These are phyloP conservation scores for Aspergillus pseudoterreus DNA, from an alignment of 2,329 filamentous ascomycete genomes.

Conservation along the genomic window DNA sequence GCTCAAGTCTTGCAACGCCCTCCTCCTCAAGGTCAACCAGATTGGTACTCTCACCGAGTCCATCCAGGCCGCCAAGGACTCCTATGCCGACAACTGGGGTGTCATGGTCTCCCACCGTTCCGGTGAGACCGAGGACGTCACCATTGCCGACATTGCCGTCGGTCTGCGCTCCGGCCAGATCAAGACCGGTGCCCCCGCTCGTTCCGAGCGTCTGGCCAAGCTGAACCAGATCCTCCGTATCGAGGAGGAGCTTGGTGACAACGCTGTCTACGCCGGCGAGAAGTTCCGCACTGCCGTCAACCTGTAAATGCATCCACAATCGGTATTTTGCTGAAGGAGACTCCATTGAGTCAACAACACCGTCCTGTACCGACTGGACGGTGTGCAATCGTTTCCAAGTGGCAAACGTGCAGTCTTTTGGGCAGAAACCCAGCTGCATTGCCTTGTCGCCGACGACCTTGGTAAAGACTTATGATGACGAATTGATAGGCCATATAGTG, in stretches of 20 bases:
- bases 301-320: constrained; percentile 57
- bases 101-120: constrained; percentile 99
- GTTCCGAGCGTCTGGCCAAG: constrained; percentile 98
- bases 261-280: constrained; percentile 85
- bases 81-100: constrained; percentile 91
- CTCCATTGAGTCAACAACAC: neutral
- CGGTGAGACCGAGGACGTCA: constrained; percentile 99
- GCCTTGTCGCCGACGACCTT: constrained; percentile 6
- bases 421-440: constrained; percentile 5
- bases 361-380: neutral
- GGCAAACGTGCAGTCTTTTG: constrained; percentile 6
- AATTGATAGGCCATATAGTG: constrained; percentile 21
- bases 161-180: constrained; percentile 96
- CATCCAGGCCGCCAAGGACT: constrained; percentile 98
- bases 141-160: constrained; percentile 96
- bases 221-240: constrained; percentile 99
- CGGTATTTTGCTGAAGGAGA: neutral
- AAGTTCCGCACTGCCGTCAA: constrained; percentile 91
- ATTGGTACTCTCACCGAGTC: constrained; percentile 98
- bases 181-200: constrained; percentile 95
- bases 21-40: constrained; percentile 99
- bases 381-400: constrained; percentile 6
- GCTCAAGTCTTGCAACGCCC: constrained; percentile 96
- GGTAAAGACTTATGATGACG: constrained; percentile 23
- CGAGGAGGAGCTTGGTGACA: constrained; percentile 93